Percentiles rank a stretch among this genome's conserved stretches.
Evolutionary conservation across 768 basidiomycete genomes (phyloP).

Genomic region (Podaxis carcinomalis): DNA sequence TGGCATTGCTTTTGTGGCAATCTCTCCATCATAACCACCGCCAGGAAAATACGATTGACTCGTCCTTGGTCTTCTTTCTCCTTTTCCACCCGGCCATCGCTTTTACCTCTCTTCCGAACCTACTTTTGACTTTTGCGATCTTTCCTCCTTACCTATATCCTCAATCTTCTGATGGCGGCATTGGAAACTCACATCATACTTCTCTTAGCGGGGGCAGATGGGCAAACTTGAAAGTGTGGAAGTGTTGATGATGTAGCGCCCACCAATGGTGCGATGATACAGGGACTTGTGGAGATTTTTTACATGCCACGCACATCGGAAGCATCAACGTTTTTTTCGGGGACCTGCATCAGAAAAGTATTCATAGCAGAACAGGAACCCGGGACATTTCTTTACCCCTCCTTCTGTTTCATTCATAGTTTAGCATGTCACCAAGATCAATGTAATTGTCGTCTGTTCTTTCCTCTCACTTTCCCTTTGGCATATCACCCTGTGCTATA

Average conservation of each 20-base stretch:
- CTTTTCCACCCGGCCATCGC: not conserved
- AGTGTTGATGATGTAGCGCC: slow-evolving; percentile 38
- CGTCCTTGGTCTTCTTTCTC: not conserved
- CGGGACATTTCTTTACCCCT: no score
- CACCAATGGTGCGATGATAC: not conserved
- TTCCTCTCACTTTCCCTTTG: not conserved
- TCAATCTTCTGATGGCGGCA: slow-evolving; percentile 7
- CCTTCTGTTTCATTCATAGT: no score
- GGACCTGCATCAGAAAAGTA: not conserved
- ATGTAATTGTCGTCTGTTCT: no score
- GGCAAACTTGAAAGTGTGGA: slow-evolving; percentile 38
- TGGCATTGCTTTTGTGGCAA: not conserved
- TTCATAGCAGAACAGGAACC: no score
- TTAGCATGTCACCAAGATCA: no score
- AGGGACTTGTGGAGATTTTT: not conserved
- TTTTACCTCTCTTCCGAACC: not conserved
- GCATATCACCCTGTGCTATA: no score
- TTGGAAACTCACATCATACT: slow-evolving; percentile 9
- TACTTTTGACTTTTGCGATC: not conserved
- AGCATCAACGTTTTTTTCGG: not conserved
- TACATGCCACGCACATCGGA: not conserved
- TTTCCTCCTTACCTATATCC: not conserved
- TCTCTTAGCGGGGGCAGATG: slow-evolving; percentile 30
- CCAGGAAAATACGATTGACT: not conserved
- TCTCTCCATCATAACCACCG: not conserved